A percentile compares a stretch with the other conserved stretches of the same genome.
Evolutionary conservation across 305 asterid species (phyloP).

Genomic region (Fraxinus latifolia): DNA sequence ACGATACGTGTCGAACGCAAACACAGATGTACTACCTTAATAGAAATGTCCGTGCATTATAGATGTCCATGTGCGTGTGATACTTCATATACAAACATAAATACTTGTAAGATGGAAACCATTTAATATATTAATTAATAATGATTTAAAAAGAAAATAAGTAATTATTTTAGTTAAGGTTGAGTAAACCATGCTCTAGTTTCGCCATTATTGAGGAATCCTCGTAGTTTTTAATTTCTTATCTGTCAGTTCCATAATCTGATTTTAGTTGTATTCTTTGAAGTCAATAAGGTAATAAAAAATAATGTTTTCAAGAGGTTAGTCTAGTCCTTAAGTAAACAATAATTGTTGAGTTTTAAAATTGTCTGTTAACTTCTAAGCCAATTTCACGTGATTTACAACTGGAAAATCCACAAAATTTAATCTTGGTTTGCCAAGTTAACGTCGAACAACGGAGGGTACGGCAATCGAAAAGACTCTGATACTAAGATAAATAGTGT

Average conservation of each 20-base stretch:
- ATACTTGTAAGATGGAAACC: not conserved
- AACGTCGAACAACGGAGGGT: not conserved
- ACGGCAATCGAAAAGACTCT: not conserved
- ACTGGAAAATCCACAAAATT: not conserved
- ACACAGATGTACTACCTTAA: not conserved
- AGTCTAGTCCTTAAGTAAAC: not conserved
- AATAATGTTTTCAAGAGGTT: not conserved
- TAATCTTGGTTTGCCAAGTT: not conserved
- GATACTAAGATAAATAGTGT: not conserved
- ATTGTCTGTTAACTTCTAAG: not conserved
- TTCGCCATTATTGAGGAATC: not conserved
- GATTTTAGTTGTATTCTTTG: not conserved
- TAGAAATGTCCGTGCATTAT: not conserved
- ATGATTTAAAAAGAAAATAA: not conserved
- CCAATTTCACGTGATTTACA: not conserved
- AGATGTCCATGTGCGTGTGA: not conserved
- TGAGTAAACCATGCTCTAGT: not conserved
- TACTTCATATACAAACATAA: too few species aligned
- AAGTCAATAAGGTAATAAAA: not conserved
- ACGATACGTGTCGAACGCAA: not conserved
- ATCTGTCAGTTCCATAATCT: not conserved
- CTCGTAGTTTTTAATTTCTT: not conserved
- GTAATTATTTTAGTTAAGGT: not conserved
- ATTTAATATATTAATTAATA: not conserved
- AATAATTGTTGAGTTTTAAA: not conserved